A percentile compares a stretch with the other conserved stretches of the same genome.
phyloP scores from a whole-genome alignment of 2,329 filamentous ascomycete genomes.

The Endothia cerciana region DNA sequence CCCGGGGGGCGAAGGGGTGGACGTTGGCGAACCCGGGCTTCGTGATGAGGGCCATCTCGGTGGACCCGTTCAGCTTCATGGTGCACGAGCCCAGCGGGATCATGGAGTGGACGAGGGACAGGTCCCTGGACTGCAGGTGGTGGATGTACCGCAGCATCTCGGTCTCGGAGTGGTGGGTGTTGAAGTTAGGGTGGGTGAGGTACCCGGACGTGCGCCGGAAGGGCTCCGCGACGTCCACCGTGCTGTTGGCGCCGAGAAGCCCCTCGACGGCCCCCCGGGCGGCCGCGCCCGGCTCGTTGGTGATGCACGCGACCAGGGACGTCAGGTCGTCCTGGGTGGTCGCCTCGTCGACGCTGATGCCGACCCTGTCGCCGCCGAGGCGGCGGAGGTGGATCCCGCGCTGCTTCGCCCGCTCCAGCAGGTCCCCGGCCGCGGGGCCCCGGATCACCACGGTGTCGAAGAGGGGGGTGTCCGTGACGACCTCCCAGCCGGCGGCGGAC shows the following conservation, averaged over 20 bases:
- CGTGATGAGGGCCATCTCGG: conserved; percentile 88
- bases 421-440: conserved; percentile 43
- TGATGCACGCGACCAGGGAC: conserved; percentile 28
- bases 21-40: conserved; percentile 76
- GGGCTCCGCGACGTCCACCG: conserved; percentile 51
- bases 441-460: conserved; percentile 84
- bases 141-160: conserved; percentile 92
- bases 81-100: conserved; percentile 96
- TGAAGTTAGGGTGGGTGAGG: conserved; percentile 91
- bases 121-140: conserved; percentile 90
- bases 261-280: conserved; percentile 43
- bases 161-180: conserved; percentile 92
- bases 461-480: conserved; percentile 39
- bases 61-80: conserved; percentile 96
- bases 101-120: conserved; percentile 96
- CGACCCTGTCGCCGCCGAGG: conserved; percentile 63
- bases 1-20: conserved; percentile 75
- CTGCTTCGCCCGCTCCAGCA: conserved; percentile 52
- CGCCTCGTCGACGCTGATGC: conserved; percentile 77
- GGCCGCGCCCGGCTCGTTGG: conserved; percentile 30
- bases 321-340: conserved; percentile 37
- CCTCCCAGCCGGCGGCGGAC: conserved; percentile 24
- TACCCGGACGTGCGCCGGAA: conserved; percentile 75
- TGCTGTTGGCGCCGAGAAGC: conserved; percentile 40
- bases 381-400: conserved; percentile 65